phyloP scores from a whole-genome alignment of 768 basidiomycete genomes.

The Lyophyllum semitale region DNA sequence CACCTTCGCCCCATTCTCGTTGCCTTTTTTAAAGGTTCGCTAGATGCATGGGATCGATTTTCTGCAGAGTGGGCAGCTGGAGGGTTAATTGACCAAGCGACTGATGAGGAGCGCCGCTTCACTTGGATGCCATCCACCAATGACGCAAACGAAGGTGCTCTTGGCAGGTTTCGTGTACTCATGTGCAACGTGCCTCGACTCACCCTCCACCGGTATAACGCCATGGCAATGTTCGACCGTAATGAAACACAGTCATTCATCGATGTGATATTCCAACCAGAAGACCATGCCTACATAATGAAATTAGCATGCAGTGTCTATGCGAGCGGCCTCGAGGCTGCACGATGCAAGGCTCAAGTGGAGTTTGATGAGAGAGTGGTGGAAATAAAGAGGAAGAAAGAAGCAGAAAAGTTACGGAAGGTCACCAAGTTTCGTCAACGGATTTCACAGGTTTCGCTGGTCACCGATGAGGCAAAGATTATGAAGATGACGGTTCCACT shows the following conservation, averaged over 20 bases:
- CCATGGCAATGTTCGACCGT: conserved; percentile 20
- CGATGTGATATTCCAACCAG: conserved; percentile 5
- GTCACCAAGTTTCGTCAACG: too few relatives aligned
- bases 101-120: conserved; percentile 17
- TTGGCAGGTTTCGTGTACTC: conserved; percentile 21
- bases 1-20: conserved; percentile 17
- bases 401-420: background rate
- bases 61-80: conserved; percentile 25
- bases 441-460: too few relatives aligned
- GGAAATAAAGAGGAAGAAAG: background rate
- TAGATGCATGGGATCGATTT: conserved; percentile 27
- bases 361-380: background rate
- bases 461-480: too few relatives aligned
- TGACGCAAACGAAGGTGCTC: conserved; percentile 29
- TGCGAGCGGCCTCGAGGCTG: background rate
- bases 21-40: conserved; percentile 27
- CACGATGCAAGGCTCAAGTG: background rate
- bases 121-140: conserved; percentile 33
- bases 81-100: conserved; percentile 25
- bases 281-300: background rate
- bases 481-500: too few relatives aligned
- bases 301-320: background rate
- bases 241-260: conserved; percentile 29
- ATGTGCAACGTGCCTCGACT: conserved; percentile 16
- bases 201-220: conserved; percentile 24